Percentiles rank a stretch among this genome's conserved stretches.
Evolutionary conservation across 768 basidiomycete species (phyloP).

Genomic region (Kwoniella dendrophila): DNA sequence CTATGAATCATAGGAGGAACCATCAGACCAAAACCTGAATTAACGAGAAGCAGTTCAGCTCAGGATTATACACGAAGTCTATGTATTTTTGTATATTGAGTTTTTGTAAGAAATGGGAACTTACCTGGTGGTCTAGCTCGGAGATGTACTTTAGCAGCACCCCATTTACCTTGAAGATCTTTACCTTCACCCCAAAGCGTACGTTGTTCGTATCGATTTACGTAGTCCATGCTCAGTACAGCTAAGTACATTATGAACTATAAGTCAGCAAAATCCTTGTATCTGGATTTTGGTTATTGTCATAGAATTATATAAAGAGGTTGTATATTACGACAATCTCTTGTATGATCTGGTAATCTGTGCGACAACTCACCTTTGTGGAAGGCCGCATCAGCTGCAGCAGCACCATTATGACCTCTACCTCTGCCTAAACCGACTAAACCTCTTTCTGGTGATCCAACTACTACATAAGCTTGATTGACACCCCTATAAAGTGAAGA

Average conservation of each 20-base stretch:
- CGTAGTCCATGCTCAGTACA: conserved; percentile 83
- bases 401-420: conserved; percentile 38
- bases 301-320: no score
- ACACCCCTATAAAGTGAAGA: conserved; percentile 39
- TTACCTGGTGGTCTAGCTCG: conserved; percentile 61
- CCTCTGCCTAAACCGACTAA: conserved; percentile 55
- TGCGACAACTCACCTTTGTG: conserved; percentile 50
- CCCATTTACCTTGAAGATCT: conserved; percentile 80
- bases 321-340: no score
- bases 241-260: conserved; percentile 58
- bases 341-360: no score
- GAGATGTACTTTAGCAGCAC: conserved; percentile 75
- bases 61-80: background rate
- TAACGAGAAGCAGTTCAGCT: conserved; percentile 62
- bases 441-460: conserved; percentile 53
- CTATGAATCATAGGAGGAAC: conserved; percentile 85
- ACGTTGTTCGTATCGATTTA: conserved; percentile 89
- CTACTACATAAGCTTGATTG: conserved; percentile 38
- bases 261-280: no score
- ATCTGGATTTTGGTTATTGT: no score
- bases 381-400: conserved; percentile 49
- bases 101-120: conserved; percentile 15
- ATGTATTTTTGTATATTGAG: background rate
- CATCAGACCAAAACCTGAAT: conserved; percentile 80
- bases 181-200: conserved; percentile 77